Evolutionary conservation across 345 rosid species (phyloP).

Genomic region (Eucalyptus caleyi): DNA sequence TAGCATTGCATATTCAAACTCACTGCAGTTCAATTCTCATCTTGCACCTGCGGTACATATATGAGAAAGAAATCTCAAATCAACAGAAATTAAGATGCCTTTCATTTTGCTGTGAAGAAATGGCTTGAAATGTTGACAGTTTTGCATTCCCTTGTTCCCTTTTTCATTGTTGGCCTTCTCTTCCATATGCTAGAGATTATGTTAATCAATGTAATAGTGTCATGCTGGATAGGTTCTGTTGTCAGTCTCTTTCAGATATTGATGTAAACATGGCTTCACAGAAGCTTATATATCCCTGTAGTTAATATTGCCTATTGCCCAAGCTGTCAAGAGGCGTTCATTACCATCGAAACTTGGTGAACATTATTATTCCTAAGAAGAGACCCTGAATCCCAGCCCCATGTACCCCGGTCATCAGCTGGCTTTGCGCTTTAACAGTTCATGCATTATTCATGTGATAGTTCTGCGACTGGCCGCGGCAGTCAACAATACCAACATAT

Average conservation of each 20-base stretch:
- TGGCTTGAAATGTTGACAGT: neutral
- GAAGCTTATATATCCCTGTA: neutral
- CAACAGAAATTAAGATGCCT: neutral
- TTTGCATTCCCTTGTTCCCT: neutral
- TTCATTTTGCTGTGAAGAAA: neutral
- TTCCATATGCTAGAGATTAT: neutral
- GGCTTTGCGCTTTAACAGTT: neutral
- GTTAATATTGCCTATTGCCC: neutral
- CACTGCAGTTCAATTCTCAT: neutral
- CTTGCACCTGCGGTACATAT: neutral
- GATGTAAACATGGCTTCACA: neutral
- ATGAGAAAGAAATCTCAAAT: neutral
- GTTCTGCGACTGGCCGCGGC: neutral
- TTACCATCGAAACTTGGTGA: neutral
- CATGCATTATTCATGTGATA: neutral
- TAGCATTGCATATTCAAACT: neutral
- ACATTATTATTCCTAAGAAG: neutral
- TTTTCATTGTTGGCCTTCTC: neutral
- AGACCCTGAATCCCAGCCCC: neutral
- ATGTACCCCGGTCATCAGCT: neutral
- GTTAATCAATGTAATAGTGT: neutral
- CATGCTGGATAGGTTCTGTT: neutral
- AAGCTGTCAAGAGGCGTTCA: neutral
- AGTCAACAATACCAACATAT: neutral
- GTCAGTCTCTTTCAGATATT: neutral